phyloP scores from a whole-genome alignment of 257 asterid genomes.

The Solanum clarkiae region DNA sequence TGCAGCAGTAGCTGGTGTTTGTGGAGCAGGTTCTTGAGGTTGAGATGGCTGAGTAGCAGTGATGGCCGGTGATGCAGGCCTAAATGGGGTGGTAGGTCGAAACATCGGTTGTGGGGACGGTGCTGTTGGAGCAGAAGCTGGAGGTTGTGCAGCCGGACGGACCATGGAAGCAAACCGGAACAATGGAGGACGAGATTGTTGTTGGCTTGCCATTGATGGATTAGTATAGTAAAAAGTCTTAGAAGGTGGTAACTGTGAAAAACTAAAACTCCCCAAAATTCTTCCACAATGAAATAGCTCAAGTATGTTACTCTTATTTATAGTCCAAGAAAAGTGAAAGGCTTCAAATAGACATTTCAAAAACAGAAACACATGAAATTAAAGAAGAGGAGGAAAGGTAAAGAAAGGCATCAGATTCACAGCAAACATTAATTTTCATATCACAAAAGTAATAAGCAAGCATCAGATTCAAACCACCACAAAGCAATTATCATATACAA shows the following conservation, averaged over 20 bases:
- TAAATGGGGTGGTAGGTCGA: conserved; percentile 2
- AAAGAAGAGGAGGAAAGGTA: not conserved
- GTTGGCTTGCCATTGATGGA: conserved; percentile 6
- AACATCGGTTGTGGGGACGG: not conserved
- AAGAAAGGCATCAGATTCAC: conserved; percentile 15
- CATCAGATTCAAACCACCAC: conserved; percentile 2
- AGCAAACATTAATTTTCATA: not conserved
- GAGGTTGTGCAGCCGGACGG: not conserved
- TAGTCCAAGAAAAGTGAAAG: not conserved
- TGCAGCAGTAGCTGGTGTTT: not conserved
- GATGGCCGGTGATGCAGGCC: not conserved
- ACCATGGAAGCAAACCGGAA: conserved; percentile 4
- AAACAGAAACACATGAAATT: not conserved
- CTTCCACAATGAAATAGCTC: not conserved
- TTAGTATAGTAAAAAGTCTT: not conserved
- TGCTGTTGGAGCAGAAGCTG: not conserved
- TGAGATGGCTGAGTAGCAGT: not conserved
- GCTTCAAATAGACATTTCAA: not conserved
- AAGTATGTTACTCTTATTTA: not conserved
- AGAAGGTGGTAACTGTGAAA: not conserved
- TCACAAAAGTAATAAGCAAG: conserved; percentile 2
- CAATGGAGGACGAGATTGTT: conserved; percentile 7
- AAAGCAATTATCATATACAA: not conserved
- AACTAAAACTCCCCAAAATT: not conserved
- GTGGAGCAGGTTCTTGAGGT: conserved; percentile 1